Percentiles rank a stretch among this genome's conserved stretches.
These are phyloP conservation scores for Penicillium psychrosexuale DNA, from an alignment of 2,329 filamentous ascomycete genomes.

Conservation along the genomic window DNA sequence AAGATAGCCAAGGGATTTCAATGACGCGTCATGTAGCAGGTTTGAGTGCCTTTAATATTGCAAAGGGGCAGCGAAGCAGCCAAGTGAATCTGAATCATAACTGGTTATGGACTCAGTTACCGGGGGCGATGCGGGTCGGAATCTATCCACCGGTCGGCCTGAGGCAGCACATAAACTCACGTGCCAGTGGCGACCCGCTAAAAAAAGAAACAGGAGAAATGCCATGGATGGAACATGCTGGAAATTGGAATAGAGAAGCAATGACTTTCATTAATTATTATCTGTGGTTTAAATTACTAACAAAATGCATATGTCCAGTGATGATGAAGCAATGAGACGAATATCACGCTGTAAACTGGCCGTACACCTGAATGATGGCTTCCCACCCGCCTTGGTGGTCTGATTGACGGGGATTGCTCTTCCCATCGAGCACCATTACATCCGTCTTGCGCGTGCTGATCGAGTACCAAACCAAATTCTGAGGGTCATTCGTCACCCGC, in stretches of 20 bases:
- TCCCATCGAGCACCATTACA: constrained; percentile 31
- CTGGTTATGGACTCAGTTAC: neutral
- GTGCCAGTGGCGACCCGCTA: neutral
- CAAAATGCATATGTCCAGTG: constrained; percentile 3
- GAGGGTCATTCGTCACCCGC: constrained; percentile 27
- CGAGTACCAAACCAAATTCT: constrained; percentile 33
- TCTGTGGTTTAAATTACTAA: neutral
- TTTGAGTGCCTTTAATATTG: neutral
- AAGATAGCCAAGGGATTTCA: neutral
- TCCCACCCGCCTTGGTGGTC: constrained; percentile 34
- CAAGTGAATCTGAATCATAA: neutral
- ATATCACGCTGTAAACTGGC: constrained; percentile 17
- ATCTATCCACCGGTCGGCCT: neutral
- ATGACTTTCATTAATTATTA: neutral
- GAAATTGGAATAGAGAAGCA: neutral
- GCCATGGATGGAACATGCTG: too few relatives aligned
- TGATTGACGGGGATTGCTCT: constrained; percentile 23
- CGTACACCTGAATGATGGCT: constrained; percentile 30
- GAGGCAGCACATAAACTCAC: neutral
- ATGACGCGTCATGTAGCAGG: constrained; percentile 1
- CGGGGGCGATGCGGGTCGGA: neutral
- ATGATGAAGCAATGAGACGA: neutral
- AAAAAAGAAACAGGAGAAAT: neutral
- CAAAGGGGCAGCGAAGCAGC: neutral
- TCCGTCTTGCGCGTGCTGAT: constrained; percentile 31